Conservation (phyloP, 257 asterid genomes). For the Phtheirospermum japonicum region DNA sequence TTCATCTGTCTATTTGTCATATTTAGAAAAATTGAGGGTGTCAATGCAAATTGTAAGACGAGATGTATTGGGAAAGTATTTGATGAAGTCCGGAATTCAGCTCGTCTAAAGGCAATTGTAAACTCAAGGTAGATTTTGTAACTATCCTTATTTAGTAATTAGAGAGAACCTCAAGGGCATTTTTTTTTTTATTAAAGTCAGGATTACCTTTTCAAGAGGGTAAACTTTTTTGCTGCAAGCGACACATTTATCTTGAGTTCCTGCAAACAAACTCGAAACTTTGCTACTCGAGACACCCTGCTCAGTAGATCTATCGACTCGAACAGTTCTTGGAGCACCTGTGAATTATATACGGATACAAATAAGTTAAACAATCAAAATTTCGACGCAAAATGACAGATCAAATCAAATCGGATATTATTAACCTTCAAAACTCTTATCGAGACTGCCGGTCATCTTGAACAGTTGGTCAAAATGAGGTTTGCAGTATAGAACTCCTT, state of each 20-base stretch:
- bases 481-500: slow-evolving; percentile 83
- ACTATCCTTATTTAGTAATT: background rate
- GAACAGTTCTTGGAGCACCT: slow-evolving; percentile 66
- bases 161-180: too few relatives aligned
- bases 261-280: slow-evolving; percentile 66
- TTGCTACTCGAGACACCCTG: slow-evolving; percentile 47
- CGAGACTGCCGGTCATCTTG: slow-evolving; percentile 90
- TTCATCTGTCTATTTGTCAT: too few relatives aligned
- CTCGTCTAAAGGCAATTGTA: too few relatives aligned
- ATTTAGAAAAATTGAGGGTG: too few relatives aligned
- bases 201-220: slow-evolving; percentile 76
- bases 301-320: slow-evolving; percentile 53
- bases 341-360: background rate
- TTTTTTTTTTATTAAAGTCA: too few relatives aligned
- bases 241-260: slow-evolving; percentile 85
- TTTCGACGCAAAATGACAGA: background rate
- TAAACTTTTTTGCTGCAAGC: slow-evolving; percentile 75
- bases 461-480: slow-evolving; percentile 89
- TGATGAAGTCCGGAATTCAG: too few relatives aligned
- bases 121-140: too few relatives aligned
- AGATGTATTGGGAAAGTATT: too few relatives aligned
- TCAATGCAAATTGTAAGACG: too few relatives aligned
- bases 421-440: slow-evolving; percentile 82
- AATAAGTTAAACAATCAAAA: slow-evolving; percentile 14
- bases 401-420: background rate